Percentiles rank a stretch among this genome's conserved stretches.
These are phyloP conservation scores for Aspergillus carlsbadensis DNA, from an alignment of 495 filamentous ascomycete species.

Conservation along the genomic window DNA sequence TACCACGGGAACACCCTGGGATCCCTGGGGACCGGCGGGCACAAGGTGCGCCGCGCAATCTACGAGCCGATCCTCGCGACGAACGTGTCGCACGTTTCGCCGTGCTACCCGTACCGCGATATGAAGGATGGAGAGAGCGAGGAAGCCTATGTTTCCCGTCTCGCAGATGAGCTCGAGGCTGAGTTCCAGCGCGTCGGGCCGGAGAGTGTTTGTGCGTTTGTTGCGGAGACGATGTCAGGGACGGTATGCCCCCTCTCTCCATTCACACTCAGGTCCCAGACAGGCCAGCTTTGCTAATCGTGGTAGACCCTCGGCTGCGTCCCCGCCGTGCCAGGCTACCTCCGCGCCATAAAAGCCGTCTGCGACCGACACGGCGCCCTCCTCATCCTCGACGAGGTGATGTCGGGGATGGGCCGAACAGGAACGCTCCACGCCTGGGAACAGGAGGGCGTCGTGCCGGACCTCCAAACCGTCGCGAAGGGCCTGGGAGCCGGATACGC, in stretches of 20 bases:
- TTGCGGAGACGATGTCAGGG: slow-evolving; percentile 64
- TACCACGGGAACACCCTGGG: slow-evolving; percentile 76
- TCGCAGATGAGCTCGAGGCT: slow-evolving; percentile 66
- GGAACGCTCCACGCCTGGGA: slow-evolving; percentile 66
- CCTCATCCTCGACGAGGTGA: slow-evolving; percentile 68
- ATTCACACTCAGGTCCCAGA: too few species aligned
- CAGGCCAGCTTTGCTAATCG: too few species aligned
- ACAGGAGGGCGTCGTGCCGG: slow-evolving; percentile 55
- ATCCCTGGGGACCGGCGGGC: slow-evolving; percentile 58
- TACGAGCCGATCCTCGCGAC: slow-evolving; percentile 61
- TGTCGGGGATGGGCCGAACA: slow-evolving; percentile 68
- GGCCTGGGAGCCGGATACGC: slow-evolving; percentile 60
- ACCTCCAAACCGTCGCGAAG: slow-evolving; percentile 63
- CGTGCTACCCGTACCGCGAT: slow-evolving; percentile 62
- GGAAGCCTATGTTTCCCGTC: slow-evolving; percentile 47
- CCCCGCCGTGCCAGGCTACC: slow-evolving; percentile 56
- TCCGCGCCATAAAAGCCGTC: slow-evolving; percentile 54
- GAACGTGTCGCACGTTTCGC: slow-evolving; percentile 59
- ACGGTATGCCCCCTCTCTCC: slow-evolving; percentile 30
- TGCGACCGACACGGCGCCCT: slow-evolving; percentile 62
- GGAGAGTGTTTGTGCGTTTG: slow-evolving; percentile 67
- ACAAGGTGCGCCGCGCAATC: slow-evolving; percentile 54
- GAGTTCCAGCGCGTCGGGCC: slow-evolving; percentile 68
- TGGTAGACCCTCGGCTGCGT: slow-evolving; percentile 53
- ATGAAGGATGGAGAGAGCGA: slow-evolving; percentile 37